Evolutionary conservation across 495 filamentous ascomycete genomes (phyloP).

Genomic region (Xylaria acuta): DNA sequence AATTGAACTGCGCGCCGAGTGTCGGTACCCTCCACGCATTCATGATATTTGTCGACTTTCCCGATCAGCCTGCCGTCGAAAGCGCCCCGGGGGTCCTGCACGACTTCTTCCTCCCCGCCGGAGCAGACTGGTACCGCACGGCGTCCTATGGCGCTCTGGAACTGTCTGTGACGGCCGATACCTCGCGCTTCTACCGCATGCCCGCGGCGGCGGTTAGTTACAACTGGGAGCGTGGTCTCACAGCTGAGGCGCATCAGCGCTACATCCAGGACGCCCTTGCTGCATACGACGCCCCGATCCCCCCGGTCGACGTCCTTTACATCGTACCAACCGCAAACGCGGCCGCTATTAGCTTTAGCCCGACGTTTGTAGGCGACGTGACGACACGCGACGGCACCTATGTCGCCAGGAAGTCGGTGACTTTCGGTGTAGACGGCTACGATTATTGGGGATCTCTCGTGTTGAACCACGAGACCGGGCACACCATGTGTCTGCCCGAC

Average conservation of each 20-base stretch:
- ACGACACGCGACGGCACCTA: conserved; percentile 33
- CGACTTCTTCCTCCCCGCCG: conserved; percentile 41
- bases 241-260: conserved; percentile 30
- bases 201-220: conserved; percentile 32
- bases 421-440: conserved; percentile 40
- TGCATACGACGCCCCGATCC: conserved; percentile 32
- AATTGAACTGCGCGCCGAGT: conserved; percentile 41
- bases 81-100: conserved; percentile 32
- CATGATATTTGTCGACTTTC: conserved; percentile 46
- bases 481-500: conserved; percentile 44
- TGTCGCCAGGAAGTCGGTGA: conserved; percentile 38
- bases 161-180: conserved; percentile 38
- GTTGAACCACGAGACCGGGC: conserved; percentile 44
- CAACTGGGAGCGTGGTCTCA: conserved; percentile 37
- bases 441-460: conserved; percentile 36
- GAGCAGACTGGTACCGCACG: conserved; percentile 40
- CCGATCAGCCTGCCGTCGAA: conserved; percentile 33
- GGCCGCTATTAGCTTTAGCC: conserved; percentile 35
- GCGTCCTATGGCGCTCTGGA: conserved; percentile 38
- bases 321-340: conserved; percentile 39
- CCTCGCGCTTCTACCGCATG: conserved; percentile 43
- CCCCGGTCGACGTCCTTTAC: conserved; percentile 39
- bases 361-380: conserved; percentile 41
- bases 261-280: conserved; percentile 43
- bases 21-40: conserved; percentile 39